A percentile compares a stretch with the other conserved stretches of the same genome.
Conservation (phyloP, 2,329 filamentous ascomycete genomes). For the Cercospora zeina region DNA sequence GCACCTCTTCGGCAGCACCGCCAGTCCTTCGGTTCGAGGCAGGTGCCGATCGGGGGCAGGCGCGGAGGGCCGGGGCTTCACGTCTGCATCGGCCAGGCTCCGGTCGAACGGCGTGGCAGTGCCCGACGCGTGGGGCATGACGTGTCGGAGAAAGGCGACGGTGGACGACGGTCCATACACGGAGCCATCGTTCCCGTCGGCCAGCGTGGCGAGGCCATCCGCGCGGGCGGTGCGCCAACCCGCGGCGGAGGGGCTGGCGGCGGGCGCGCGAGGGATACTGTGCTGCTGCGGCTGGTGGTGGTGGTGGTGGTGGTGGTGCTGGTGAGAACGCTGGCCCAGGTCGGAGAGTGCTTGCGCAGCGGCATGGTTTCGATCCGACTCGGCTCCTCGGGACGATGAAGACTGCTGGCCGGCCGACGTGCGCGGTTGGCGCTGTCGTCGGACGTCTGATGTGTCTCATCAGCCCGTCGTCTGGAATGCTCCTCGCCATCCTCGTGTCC, state of each 20-base stretch:
- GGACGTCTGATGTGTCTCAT: conserved; percentile 18
- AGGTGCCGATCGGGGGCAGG: conserved; percentile 26
- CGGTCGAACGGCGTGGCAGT: conserved; percentile 24
- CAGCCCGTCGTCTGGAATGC: not conserved
- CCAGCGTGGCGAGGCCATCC: conserved; percentile 30
- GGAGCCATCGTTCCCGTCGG: conserved; percentile 26
- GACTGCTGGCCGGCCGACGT: conserved; percentile 14
- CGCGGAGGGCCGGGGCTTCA: conserved; percentile 13
- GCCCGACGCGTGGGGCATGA: conserved; percentile 23
- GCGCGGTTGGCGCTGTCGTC: conserved; percentile 22
- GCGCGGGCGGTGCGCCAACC: conserved; percentile 19
- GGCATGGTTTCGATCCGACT: conserved; percentile 21
- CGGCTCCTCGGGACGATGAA: conserved; percentile 18
- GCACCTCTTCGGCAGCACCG: conserved; percentile 29
- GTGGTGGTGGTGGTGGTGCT: not conserved
- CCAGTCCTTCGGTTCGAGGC: conserved; percentile 24
- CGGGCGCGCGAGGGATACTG: not conserved
- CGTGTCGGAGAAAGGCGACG: conserved; percentile 32
- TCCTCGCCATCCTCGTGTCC: not conserved
- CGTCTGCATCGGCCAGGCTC: conserved; percentile 15
- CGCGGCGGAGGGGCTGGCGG: not conserved
- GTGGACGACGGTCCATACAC: conserved; percentile 33
- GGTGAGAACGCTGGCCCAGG: conserved; percentile 14
- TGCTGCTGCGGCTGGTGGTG: not conserved
- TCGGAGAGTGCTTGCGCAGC: conserved; percentile 28